Base-by-base conservation (phyloP, 1,284 basidiomycete species). In the Ceratobasidium papillatum region DNA sequence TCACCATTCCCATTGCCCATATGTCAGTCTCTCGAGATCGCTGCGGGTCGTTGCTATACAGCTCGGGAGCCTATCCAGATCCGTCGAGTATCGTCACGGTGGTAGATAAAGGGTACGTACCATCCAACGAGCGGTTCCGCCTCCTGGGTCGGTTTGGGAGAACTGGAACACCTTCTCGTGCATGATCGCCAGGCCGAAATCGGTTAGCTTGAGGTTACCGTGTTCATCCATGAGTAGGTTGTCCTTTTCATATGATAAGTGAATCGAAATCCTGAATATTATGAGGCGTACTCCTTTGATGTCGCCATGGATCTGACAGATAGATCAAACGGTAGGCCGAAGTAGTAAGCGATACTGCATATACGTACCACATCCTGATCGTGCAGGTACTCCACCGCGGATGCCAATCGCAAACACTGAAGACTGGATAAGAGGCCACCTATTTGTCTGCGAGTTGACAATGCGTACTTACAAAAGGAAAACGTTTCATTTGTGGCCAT, bases 121-220 rank as follows among this genome's bases (percentile, higher is more conserved):
- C 62, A 64, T 64, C 62, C 62, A 64, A 5, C 62, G 62, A n/a
- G n/a, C n/a, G n/a, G n/a, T n/a, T n/a, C n/a, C n/a, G n/a, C n/a
- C n/a, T n/a, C n/a, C n/a, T n/a, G 41, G 27, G 11, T 64, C 62
- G 1, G 62, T 64, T 8, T 64, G 43, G 3, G 62, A 64, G 32
- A 64, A 64, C 22, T 47, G 43, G 19, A 64, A 14, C 22, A 19
- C 62, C 9, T 2, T 34, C n/a, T 64, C 62, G 9, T 49, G 41
- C 43, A 64, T 64, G 27, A 64, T 64, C 14, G 62, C 41, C 5
- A 64, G 45, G 41, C 62, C 62, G 19, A 64, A 64, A n/a, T 64
- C 62, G 9, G 62, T 64, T 2, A 64, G 4, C 45, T 64, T 64
- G 30, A 49, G 41, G 4, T 38, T 64, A 3, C 62, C 62, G n/a